Base-by-base conservation (phyloP, 2,329 filamentous ascomycete genomes). In the Colletotrichum truncatum region DNA sequence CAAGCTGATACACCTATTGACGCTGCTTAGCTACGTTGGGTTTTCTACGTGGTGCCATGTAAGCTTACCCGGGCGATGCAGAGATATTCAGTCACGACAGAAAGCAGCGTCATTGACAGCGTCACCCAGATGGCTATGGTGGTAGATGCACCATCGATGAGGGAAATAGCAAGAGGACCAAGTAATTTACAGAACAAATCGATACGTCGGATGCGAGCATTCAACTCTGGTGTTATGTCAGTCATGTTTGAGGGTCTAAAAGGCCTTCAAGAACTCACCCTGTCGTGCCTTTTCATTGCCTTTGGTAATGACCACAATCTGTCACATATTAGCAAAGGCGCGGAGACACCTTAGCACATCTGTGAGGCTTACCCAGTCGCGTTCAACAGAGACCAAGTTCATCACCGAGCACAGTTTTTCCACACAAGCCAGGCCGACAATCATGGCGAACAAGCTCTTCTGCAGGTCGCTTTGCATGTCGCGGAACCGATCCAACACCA, bases 181-280 rank as follows among this genome's bases (percentile, higher is more conserved):
- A 84, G 64, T 3, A 89, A 78, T 70, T 89, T 89, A 77, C 85
- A 88, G 46, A 85, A 76, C 6, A 89, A 76, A 67, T 89, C 87
- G 56, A 89, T 88, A 6, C 87, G 80, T 4, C 86, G 80, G 82
- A 89, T 87, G 8, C 76, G 77, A 6, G 85, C 82, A 67, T 88
- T 88, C 38, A 88, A 70, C 7, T 75, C 39, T 71, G 66, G 6
- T 2, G 30, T 26, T 9, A 23, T n/a, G 21, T 54, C 25, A 43
- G 39, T 6, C 28, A 14, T n/a, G 16, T 21, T 7, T 1, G 23
- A 26, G 3, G 23, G 3, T 3, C n/a, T 10, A 6, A 14, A 41
- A 25, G 0, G 1, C 32, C 3, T 10, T 16, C 6, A 2, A 45
- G 9, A n/a, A n/a, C 39, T 46, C n/a, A 71, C 68, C 28, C 12